Base-by-base conservation (phyloP, 139 green algal genomes). In the Coelastrella sp. region DNA sequence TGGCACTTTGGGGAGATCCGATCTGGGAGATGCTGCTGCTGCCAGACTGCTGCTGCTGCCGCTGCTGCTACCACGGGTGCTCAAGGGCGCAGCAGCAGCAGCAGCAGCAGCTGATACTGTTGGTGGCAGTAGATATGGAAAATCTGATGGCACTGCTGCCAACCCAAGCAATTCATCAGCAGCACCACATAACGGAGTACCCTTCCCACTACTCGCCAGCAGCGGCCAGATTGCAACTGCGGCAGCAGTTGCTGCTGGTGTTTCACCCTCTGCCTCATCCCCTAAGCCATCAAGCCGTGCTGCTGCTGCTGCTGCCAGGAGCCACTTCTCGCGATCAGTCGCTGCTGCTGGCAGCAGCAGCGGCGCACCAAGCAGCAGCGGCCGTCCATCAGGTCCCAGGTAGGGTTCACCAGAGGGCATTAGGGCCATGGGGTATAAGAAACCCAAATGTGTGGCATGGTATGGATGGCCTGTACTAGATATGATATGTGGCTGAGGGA, bases 371-470 rank as follows among this genome's bases (percentile, higher is more conserved):
- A 77, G 68, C 68, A 77, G 68, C 68, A 77, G 68, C 17, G 68
- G 68, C 68, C 38, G 34, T 35, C 68, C 68, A 53, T 77, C 68
- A 57, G 17, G 9, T 35, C 35, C 37, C n/a, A 21, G 30, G 13
- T 53, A 27, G 25, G 68, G 68, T 23, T 25, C 30, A 40, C 68
- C 68, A 17, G 21, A 57, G 1, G 38, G 4, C 1, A 9, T 19
- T 19, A 76, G 37, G 34, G 68, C 68, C 15, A 53, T 38, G 3
- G 68, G 68, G 23, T 53, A 59, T 37, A 76, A 38, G 34, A 35
- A 15, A 5, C 68, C 68, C 68, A 35, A 53, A 37, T 76, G 68
- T 59, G 68, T 76, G 19, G 68, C 68, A 37, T 76, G 68, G 68
- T 76, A 76, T 35, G 68, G 68, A 37, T 76, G 68, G 13, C 68